Evolutionary conservation across 331 rosid genomes (phyloP).

Genomic region (Quercus tomentella): DNA sequence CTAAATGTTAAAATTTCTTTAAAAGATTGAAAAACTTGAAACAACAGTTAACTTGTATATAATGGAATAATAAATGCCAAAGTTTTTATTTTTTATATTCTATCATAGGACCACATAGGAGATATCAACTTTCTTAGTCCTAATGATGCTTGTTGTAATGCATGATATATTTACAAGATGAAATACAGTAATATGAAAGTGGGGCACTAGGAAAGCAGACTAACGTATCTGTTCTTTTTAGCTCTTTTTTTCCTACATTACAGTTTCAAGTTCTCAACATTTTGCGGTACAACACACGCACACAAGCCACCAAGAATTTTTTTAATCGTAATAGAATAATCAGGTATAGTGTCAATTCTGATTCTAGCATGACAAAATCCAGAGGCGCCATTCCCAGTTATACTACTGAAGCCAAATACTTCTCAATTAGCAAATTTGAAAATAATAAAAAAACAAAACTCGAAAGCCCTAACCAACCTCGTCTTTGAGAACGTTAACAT

Average conservation of each 20-base stretch:
- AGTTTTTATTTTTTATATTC: too few relatives aligned
- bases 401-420: neutral
- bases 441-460: neutral
- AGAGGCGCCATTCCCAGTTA: neutral
- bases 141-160: neutral
- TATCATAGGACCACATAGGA: neutral
- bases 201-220: neutral
- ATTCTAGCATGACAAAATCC: neutral
- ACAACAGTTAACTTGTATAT: neutral
- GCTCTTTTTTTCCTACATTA: neutral
- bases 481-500: constrained; percentile 48
- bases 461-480: constrained; percentile 50
- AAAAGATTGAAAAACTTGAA: neutral
- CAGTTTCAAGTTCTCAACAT: neutral
- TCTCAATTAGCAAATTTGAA: neutral
- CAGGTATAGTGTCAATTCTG: neutral
- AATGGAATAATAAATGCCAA: too few relatives aligned
- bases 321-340: neutral
- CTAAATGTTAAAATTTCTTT: neutral
- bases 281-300: neutral
- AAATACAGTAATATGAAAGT: neutral
- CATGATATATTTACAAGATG: neutral
- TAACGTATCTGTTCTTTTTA: neutral
- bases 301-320: neutral
- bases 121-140: neutral